Percentiles rank a stretch among this genome's conserved stretches.
Conservation (phyloP, 768 basidiomycete species). For the Amanita exitialis region DNA sequence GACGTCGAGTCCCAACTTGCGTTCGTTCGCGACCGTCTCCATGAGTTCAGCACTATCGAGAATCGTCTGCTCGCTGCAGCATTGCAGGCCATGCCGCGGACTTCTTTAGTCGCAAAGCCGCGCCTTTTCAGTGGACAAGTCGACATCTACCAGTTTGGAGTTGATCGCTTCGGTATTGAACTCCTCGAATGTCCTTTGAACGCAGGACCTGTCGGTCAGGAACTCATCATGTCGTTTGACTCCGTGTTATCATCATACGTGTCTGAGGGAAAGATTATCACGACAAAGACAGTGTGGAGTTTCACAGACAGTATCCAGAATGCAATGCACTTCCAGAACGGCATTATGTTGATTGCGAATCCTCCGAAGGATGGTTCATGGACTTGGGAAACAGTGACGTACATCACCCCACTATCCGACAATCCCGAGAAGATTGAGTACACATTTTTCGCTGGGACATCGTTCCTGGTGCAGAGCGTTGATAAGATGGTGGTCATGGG, state of each 20-base stretch:
- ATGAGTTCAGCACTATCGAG: constrained; percentile 6
- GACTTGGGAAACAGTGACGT: not conserved
- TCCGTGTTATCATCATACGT: not conserved
- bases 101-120: constrained; percentile 1
- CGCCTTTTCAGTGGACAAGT: constrained; percentile 8
- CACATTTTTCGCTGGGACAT: not conserved
- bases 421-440: constrained; percentile 1
- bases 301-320: constrained; percentile 6
- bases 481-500: not conserved
- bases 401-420: constrained; percentile 1
- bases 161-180: constrained; percentile 4
- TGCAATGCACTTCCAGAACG: constrained; percentile 9
- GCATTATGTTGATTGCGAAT: constrained; percentile 6
- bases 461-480: not conserved
- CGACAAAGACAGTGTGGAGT: constrained; percentile 9
- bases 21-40: not conserved
- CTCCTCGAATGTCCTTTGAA: not conserved
- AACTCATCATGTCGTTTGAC: not conserved
- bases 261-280: not conserved
- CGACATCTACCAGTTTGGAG: not conserved
- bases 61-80: constrained; percentile 7
- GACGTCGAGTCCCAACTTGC: not conserved
- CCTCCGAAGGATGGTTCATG: not conserved
- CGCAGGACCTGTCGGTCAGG: not conserved
- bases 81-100: constrained; percentile 6